These are phyloP conservation scores for Chaetomiaceae sp. DNA, from an alignment of 2,329 filamentous ascomycete species.

Conservation along the genomic window DNA sequence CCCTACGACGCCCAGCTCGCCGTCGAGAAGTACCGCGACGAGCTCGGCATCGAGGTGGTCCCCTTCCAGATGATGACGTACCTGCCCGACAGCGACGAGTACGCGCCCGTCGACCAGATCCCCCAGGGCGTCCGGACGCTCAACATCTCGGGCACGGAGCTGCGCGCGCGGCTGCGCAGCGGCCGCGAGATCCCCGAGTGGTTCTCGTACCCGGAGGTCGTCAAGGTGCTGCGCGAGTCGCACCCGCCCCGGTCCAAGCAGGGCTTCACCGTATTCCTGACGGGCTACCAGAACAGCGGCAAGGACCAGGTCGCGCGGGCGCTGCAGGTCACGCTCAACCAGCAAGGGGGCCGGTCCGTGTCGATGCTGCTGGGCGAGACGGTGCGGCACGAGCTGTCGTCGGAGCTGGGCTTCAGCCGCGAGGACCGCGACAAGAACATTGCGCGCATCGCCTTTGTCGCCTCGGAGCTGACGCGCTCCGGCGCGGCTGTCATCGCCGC, in stretches of 20 bases:
- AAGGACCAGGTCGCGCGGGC: conserved; percentile 96
- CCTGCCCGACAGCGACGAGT: conserved; percentile 94
- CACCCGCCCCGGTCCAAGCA: conserved; percentile 87
- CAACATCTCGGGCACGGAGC: conserved; percentile 84
- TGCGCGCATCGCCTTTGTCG: conserved; percentile 91
- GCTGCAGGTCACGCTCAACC: conserved; percentile 94
- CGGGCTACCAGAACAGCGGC: conserved; percentile 92
- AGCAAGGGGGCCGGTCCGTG: conserved; percentile 92
- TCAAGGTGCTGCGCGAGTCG: conserved; percentile 91
- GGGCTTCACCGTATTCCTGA: conserved; percentile 98
- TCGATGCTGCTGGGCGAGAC: conserved; percentile 94
- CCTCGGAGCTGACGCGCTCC: conserved; percentile 86
- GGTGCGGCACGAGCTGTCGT: conserved; percentile 85
- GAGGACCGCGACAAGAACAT: conserved; percentile 95
- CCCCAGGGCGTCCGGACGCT: conserved; percentile 76
- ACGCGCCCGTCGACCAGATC: conserved; percentile 89
- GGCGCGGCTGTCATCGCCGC: conserved; percentile 94
- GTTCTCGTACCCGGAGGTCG: conserved; percentile 99
- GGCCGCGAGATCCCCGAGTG: conserved; percentile 96
- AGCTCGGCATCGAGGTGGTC: conserved; percentile 97
- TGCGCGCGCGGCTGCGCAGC: conserved; percentile 83
- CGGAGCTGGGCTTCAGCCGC: conserved; percentile 90
- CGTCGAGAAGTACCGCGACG: conserved; percentile 91
- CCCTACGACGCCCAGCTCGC: conserved; percentile 96
- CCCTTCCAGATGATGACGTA: conserved; percentile 99